Percentiles rank a stretch among this genome's conserved stretches.
Conservation (phyloP, 768 basidiomycete species). For the Naganishia onofrii region DNA sequence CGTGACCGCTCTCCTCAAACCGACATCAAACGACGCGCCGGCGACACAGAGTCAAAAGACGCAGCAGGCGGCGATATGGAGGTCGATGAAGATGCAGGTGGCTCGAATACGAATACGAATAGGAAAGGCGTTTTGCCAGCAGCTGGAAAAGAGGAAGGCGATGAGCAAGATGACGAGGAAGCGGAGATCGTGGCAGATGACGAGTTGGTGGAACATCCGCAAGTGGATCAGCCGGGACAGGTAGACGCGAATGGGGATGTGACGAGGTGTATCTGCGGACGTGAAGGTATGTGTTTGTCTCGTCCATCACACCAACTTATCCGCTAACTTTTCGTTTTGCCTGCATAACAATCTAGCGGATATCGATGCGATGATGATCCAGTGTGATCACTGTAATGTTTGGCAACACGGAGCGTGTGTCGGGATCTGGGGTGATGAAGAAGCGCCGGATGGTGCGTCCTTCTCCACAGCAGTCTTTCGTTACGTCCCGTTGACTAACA, state of each 20-base stretch:
- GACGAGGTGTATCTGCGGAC: slow-evolving; percentile 44
- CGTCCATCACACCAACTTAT: slow-evolving; percentile 21
- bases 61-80: slow-evolving; percentile 7
- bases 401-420: slow-evolving; percentile 99
- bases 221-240: slow-evolving; percentile 31
- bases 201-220: slow-evolving; percentile 23
- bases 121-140: background rate
- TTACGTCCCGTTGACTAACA: slow-evolving; percentile 56
- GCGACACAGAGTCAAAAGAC: background rate
- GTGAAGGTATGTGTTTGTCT: slow-evolving; percentile 37
- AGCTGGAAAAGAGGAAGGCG: background rate
- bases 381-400: slow-evolving; percentile 92
- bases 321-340: background rate
- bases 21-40: background rate
- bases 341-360: slow-evolving; percentile 51
- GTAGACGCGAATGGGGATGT: slow-evolving; percentile 38
- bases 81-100: slow-evolving; percentile 8
- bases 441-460: slow-evolving; percentile 51
- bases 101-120: background rate
- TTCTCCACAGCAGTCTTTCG: background rate
- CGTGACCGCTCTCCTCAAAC: background rate
- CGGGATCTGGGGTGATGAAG: slow-evolving; percentile 66
- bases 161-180: slow-evolving; percentile 29
- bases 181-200: slow-evolving; percentile 21
- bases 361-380: slow-evolving; percentile 89